These are phyloP conservation scores for Phytophthora uliginosa DNA, from an alignment of 352 stramenopile genomes.

Conservation along the genomic window DNA sequence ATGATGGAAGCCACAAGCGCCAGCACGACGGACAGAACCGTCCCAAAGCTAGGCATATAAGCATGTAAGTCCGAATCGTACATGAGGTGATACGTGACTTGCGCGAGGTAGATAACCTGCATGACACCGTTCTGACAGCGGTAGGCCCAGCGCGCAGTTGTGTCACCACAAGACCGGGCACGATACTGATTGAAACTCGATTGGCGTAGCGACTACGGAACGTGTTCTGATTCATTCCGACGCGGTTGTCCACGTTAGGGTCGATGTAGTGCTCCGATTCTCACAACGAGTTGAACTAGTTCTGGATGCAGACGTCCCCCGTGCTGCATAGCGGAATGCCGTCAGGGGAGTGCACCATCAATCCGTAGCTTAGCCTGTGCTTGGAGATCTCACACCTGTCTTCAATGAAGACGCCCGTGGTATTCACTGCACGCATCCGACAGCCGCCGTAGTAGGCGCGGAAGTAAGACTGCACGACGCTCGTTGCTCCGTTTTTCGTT, in stretches of 20 bases:
- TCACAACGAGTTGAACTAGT: constrained; percentile 33
- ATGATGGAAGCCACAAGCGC: constrained; percentile 4
- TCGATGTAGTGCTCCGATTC: constrained; percentile 23
- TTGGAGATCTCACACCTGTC: constrained; percentile 11
- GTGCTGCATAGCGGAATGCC: constrained; percentile 34
- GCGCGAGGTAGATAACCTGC: constrained; percentile 28
- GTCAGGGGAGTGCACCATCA: constrained; percentile 32
- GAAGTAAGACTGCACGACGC: constrained; percentile 26
- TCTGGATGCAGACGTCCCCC: constrained; percentile 29
- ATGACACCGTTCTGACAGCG: constrained; percentile 33
- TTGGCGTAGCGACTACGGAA: constrained; percentile 30
- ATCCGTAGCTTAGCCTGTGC: constrained; percentile 30
- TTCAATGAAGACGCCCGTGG: constrained; percentile 30
- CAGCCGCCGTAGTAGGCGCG: constrained; percentile 34
- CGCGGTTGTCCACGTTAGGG: background rate
- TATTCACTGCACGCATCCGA: constrained; percentile 29
- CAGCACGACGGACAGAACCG: constrained; percentile 9
- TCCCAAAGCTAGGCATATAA: constrained; percentile 15
- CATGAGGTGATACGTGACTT: constrained; percentile 32
- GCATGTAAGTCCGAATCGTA: constrained; percentile 30
- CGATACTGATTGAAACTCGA: constrained; percentile 21
- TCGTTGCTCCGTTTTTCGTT: constrained; percentile 17
- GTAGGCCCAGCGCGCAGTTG: constrained; percentile 38
- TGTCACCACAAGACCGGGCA: constrained; percentile 32
- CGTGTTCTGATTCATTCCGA: constrained; percentile 27